Evolutionary conservation across 2,329 filamentous ascomycete species (phyloP).

Genomic region (Drechslerella stenobrocha): DNA sequence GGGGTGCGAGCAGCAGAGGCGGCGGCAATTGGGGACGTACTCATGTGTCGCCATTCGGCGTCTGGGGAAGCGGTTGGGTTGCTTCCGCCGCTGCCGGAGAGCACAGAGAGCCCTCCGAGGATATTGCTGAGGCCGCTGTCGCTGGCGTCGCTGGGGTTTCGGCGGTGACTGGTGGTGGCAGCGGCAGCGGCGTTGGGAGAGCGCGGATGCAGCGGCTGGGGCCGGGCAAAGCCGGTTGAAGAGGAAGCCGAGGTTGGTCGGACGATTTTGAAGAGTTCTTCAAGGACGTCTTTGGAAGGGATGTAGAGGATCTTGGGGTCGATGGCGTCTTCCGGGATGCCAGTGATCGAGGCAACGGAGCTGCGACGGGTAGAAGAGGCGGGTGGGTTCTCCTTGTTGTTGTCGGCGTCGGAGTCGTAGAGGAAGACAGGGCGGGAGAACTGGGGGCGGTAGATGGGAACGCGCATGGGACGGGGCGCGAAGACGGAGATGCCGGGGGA

Average conservation of each 20-base stretch:
- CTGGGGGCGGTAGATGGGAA: conserved; percentile 45
- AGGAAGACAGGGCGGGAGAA: conserved; percentile 48
- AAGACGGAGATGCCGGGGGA: conserved; percentile 47
- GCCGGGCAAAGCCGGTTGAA: conserved; percentile 27
- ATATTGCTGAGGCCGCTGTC: conserved; percentile 39
- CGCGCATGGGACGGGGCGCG: conserved; percentile 42
- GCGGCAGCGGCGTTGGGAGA: conserved; percentile 23
- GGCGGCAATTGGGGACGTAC: conserved; percentile 15
- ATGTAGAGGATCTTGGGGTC: conserved; percentile 24
- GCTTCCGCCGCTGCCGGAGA: conserved; percentile 3
- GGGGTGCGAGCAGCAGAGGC: background rate
- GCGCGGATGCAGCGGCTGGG: conserved; percentile 28
- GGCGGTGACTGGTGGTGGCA: conserved; percentile 20
- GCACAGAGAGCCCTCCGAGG: conserved; percentile 29
- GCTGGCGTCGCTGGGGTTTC: conserved; percentile 43
- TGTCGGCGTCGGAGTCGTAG: conserved; percentile 35
- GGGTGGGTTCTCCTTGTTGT: conserved; percentile 32
- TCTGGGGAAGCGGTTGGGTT: conserved; percentile 36
- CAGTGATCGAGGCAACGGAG: conserved; percentile 42
- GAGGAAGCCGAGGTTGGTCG: conserved; percentile 43
- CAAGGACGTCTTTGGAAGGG: conserved; percentile 41
- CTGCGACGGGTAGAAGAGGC: conserved; percentile 34
- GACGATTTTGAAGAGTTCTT: conserved; percentile 46
- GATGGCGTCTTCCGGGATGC: conserved; percentile 34
- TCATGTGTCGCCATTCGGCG: conserved; percentile 35